Percentiles rank a stretch among this genome's conserved stretches.
Evolutionary conservation across 176 grass and related monocot genomes (phyloP).

Genomic region (Aechmea fasciata): DNA sequence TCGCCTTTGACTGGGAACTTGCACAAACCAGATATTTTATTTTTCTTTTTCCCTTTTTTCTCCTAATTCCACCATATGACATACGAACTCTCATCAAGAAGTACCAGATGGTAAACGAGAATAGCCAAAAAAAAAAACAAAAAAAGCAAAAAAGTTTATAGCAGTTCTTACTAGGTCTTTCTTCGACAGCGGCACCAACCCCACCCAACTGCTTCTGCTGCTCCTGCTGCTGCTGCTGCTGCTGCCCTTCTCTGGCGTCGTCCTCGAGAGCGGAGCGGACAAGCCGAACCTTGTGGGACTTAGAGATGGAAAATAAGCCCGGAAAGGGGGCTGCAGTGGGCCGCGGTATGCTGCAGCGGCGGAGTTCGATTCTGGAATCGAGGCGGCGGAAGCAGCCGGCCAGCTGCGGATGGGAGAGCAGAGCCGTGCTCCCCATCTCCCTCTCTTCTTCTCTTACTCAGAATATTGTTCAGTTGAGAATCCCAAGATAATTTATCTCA

Average conservation of each 20-base stretch:
- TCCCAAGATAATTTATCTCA: not conserved
- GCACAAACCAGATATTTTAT: too few species aligned
- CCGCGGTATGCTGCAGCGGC: not conserved
- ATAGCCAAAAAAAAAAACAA: not conserved
- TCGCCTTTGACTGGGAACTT: too few species aligned
- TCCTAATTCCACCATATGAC: too few species aligned
- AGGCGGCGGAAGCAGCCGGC: not conserved
- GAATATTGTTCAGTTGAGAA: not conserved
- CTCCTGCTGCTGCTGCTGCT: not conserved
- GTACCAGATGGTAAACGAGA: too few species aligned
- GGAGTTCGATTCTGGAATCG: not conserved
- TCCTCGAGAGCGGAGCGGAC: constrained; percentile 1
- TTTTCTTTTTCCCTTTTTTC: too few species aligned
- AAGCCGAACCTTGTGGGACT: not conserved
- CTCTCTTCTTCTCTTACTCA: not conserved
- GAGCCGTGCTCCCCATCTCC: not conserved
- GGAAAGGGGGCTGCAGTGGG: not conserved
- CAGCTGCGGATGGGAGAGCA: constrained; percentile 3
- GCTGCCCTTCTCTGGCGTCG: not conserved
- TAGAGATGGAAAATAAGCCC: not conserved
- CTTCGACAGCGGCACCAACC: not conserved
- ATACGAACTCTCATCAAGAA: too few species aligned
- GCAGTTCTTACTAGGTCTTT: not conserved
- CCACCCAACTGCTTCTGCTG: not conserved
- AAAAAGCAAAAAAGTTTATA: not conserved